These are phyloP conservation scores for Alliaria petiolata DNA, from an alignment of 345 rosid species.

Conservation along the genomic window DNA sequence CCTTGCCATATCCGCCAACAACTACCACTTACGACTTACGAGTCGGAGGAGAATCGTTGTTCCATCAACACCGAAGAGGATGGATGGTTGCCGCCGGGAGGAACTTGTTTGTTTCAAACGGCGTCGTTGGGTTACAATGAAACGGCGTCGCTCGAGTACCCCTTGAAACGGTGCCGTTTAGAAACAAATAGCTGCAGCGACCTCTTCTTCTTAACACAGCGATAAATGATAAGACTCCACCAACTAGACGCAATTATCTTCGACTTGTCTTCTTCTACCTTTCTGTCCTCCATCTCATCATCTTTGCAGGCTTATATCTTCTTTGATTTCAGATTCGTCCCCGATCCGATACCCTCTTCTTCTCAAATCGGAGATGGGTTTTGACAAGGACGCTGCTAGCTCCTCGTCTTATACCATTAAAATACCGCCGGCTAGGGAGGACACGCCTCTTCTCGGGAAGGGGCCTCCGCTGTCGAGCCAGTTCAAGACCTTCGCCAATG, in stretches of 20 bases:
- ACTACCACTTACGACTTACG: not conserved
- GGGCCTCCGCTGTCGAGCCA: conserved; percentile 40
- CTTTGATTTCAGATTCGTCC: not conserved
- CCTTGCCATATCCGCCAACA: conserved; percentile 36
- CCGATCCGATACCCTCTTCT: not conserved
- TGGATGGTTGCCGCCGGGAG: not conserved
- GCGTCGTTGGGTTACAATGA: not conserved
- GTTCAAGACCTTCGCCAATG: conserved; percentile 78
- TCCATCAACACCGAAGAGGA: no score
- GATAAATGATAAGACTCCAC: not conserved
- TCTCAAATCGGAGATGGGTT: conserved; percentile 23
- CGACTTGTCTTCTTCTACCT: not conserved
- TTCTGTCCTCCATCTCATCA: conserved; percentile 5
- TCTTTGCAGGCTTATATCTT: not conserved
- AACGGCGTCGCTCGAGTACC: not conserved
- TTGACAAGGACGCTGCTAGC: conserved; percentile 38
- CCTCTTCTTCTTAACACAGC: not conserved
- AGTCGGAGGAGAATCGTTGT: no score
- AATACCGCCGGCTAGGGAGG: conserved; percentile 40
- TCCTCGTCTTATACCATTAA: conserved; percentile 41
- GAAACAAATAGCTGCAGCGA: no score
- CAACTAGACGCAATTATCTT: conserved; percentile 12
- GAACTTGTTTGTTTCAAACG: not conserved
- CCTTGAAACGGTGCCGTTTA: not conserved
- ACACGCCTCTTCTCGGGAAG: conserved; percentile 60